phyloP scores from a whole-genome alignment of 805 yeast species.

The Nakazawaea pomicola region DNA sequence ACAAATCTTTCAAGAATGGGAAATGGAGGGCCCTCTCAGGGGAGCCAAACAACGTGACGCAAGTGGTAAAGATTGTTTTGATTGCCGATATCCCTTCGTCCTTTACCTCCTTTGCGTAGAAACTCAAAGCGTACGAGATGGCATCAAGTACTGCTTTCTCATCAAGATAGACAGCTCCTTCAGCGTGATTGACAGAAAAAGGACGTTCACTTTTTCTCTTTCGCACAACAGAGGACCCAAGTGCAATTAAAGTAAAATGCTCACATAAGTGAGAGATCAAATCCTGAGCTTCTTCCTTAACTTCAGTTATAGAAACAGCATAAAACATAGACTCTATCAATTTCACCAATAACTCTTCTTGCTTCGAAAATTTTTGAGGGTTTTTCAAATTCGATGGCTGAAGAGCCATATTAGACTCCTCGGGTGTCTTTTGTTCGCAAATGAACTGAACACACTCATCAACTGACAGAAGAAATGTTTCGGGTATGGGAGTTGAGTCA shows the following conservation, averaged over 20 bases:
- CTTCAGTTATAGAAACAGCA: constrained; percentile 70
- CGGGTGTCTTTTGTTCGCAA: constrained; percentile 23
- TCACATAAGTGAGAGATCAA: constrained; percentile 65
- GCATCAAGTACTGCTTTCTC: constrained; percentile 72
- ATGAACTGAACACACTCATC: constrained; percentile 44
- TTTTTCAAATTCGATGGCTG: constrained; percentile 41
- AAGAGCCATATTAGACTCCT: constrained; percentile 17
- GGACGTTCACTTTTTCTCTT: constrained; percentile 62
- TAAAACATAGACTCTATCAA: constrained; percentile 69
- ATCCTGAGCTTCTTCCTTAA: constrained; percentile 58
- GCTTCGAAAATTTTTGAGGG: constrained; percentile 44
- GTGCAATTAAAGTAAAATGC: constrained; percentile 74
- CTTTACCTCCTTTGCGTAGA: constrained; percentile 64
- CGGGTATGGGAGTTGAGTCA: constrained; percentile 46
- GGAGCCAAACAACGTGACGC: constrained; percentile 63
- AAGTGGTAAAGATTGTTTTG: constrained; percentile 53
- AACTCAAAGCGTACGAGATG: constrained; percentile 74
- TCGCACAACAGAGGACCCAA: constrained; percentile 68
- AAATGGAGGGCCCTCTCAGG: constrained; percentile 62
- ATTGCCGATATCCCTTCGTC: constrained; percentile 67
- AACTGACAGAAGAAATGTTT: constrained; percentile 37
- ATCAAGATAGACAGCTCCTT: constrained; percentile 66
- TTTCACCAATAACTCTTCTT: constrained; percentile 60
- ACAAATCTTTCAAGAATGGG: constrained; percentile 70
- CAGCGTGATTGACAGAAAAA: constrained; percentile 73